These are phyloP conservation scores for Sistotremastrum niveocremeum DNA, from an alignment of 768 basidiomycete species.

Conservation along the genomic window DNA sequence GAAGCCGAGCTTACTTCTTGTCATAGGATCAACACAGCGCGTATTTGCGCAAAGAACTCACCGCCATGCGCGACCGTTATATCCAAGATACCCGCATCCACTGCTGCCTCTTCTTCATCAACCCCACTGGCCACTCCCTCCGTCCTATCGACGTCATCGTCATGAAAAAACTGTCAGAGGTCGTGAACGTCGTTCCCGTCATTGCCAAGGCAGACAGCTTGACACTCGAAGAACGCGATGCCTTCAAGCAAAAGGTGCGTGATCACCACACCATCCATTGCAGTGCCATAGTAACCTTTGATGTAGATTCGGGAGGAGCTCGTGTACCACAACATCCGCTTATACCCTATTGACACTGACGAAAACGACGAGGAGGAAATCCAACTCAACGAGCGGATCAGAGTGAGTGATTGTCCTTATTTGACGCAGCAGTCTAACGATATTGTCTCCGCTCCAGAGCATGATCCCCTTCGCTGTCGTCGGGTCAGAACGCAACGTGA, in stretches of 20 bases:
- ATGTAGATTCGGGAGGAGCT: conserved; percentile 84
- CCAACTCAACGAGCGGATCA: conserved; percentile 76
- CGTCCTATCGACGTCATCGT: conserved; percentile 96
- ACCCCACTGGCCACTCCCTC: conserved; percentile 93
- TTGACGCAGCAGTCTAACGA: not conserved
- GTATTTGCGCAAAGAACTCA: conserved; percentile 96
- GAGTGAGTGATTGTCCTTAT: conserved; percentile 37
- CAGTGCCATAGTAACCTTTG: conserved; percentile 1
- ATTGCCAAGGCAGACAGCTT: conserved; percentile 95
- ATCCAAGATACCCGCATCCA: conserved; percentile 98
- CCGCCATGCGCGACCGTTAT: conserved; percentile 95
- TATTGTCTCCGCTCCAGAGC: conserved; percentile 31
- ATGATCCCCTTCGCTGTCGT: conserved; percentile 96
- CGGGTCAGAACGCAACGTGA: conserved; percentile 91
- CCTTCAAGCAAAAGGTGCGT: conserved; percentile 82
- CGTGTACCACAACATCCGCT: conserved; percentile 78
- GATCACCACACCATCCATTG: not conserved
- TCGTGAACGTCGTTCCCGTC: conserved; percentile 98
- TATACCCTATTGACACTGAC: conserved; percentile 96
- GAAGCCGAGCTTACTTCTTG: conserved; percentile 3
- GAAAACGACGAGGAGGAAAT: conserved; percentile 91
- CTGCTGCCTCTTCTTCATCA: conserved; percentile 97
- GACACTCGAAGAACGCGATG: conserved; percentile 83
- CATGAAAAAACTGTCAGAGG: conserved; percentile 97
- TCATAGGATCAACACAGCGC: conserved; percentile 88